Conservation (phyloP, 2,329 filamentous ascomycete genomes). For the Paecilomyces formosus region DNA sequence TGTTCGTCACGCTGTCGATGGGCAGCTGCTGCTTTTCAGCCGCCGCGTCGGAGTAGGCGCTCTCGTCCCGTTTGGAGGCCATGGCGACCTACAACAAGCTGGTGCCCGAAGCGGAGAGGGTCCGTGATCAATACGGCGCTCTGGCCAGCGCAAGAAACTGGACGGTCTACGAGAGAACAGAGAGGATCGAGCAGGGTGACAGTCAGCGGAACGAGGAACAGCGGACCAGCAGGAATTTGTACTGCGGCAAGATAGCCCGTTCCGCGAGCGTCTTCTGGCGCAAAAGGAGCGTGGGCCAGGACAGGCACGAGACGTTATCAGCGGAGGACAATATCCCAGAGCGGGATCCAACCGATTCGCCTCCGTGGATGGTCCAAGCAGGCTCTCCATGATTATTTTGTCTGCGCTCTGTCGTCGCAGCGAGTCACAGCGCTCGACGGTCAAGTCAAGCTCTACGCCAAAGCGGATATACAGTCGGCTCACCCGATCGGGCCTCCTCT, state of each 20-base stretch:
- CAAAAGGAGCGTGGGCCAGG: neutral
- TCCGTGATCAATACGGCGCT: neutral
- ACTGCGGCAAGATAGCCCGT: neutral
- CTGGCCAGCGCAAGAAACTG: neutral
- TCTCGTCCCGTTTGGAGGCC: slow-evolving; percentile 4
- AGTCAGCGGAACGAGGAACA: neutral
- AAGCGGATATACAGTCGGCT: neutral
- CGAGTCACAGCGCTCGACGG: neutral
- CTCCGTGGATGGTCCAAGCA: neutral
- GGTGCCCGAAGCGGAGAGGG: neutral
- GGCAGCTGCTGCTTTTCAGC: slow-evolving; percentile 4
- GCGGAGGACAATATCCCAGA: neutral
- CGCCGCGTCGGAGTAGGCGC: slow-evolving; percentile 8
- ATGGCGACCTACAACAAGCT: neutral
- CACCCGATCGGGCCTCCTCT: neutral
- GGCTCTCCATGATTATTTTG: neutral
- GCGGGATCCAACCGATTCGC: neutral
- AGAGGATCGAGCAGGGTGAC: neutral
- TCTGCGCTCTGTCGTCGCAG: neutral
- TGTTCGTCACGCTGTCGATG: slow-evolving; percentile 3
- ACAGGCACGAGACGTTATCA: neutral
- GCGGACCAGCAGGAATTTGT: neutral
- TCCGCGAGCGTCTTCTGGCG: neutral
- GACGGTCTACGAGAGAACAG: neutral
- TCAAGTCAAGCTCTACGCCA: neutral